Percentiles rank a stretch among this genome's conserved stretches.
These are phyloP conservation scores for Amanita jacksonii DNA, from an alignment of 768 basidiomycete species.

Conservation along the genomic window DNA sequence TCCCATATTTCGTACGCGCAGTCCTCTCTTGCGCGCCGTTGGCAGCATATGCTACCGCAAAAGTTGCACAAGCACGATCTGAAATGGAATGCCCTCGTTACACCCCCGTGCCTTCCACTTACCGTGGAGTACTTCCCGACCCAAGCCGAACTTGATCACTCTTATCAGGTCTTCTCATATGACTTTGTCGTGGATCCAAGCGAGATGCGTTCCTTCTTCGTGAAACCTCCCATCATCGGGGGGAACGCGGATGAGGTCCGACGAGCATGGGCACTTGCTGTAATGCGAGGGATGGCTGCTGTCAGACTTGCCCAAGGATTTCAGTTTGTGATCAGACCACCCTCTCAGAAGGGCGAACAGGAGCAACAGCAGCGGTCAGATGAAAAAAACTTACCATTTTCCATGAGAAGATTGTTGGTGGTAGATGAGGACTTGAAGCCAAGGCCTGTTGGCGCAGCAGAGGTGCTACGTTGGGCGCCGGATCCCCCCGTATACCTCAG, in stretches of 20 bases:
- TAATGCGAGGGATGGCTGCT: slow-evolving; percentile 92
- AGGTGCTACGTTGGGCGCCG: slow-evolving; percentile 46
- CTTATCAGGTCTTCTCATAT: slow-evolving; percentile 79
- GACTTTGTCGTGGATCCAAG: slow-evolving; percentile 79
- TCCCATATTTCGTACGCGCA: slow-evolving; percentile 50
- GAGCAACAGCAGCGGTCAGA: slow-evolving; percentile 23
- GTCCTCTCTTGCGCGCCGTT: slow-evolving; percentile 71
- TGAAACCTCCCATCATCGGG: slow-evolving; percentile 48
- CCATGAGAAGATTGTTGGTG: slow-evolving; percentile 41
- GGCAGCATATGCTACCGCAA: slow-evolving; percentile 80
- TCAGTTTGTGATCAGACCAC: slow-evolving; percentile 71
- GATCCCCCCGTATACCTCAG: slow-evolving; percentile 85
- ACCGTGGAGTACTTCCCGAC: slow-evolving; percentile 86
- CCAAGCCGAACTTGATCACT: slow-evolving; percentile 59
- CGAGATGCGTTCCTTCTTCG: slow-evolving; percentile 82
- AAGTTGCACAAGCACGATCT: slow-evolving; percentile 73
- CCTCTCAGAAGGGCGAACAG: slow-evolving; percentile 16
- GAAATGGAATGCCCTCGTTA: slow-evolving; percentile 85
- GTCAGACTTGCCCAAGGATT: slow-evolving; percentile 90
- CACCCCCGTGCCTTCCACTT: slow-evolving; percentile 82
- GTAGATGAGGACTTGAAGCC: slow-evolving; percentile 41
- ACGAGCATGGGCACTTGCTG: slow-evolving; percentile 63
- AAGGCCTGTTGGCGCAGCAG: slow-evolving; percentile 55
- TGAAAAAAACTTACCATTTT: slow-evolving; percentile 25
- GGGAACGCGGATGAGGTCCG: slow-evolving; percentile 48